Evolutionary conservation across 1,284 basidiomycete genomes (phyloP), one percentile per base, ranked within the genome.

Genomic region (Ganoderma sp.): DNA sequence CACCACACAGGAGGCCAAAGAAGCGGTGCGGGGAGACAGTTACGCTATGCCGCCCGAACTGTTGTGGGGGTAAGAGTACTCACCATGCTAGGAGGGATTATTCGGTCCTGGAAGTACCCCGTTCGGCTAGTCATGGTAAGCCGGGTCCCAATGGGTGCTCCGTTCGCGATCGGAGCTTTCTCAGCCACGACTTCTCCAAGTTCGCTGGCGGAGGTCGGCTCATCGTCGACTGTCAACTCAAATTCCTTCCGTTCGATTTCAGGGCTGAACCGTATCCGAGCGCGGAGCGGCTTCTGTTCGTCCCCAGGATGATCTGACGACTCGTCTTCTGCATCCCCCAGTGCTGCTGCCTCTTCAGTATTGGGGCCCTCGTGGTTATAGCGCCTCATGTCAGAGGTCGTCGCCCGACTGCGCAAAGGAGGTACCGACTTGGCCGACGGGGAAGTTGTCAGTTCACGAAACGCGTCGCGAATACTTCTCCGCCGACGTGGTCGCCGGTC

Each of bases 121-220:
- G 94, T 94, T 62, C 97, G 88, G 76, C 94, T 96, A 2, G 97
- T 98, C 96, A 99, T 98, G 0, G 97, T 97, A 74, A 99, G 82
- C 59, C 95, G 84, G 7, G 78, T 78, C 28, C 78, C 77, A 37
- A 78, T 67, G 34, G 74, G 76, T 64, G 75, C 68, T 54, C 62
- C 45, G 62, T 48, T 50, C 37, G 28, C 62, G 19, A 54, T 39
- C 62, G 50, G 45, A 63, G 50, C 62, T 14, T 41, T 39, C 58
- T 60, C 56, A 58, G 56, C 32, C 34, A 58, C 34, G n/a, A 58
- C 56, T 58, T 58, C 58, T 12, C 58, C 39, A 42, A 60, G 4
- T 39, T 60, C 58, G 58, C 67, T 61, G 64, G 64, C 73, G 22
- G 65, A 66, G 39, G 66, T 42, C 54, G 67, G 65, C 45, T 71